These are phyloP conservation scores for Fusarium piperis DNA, from an alignment of 2,329 filamentous ascomycete species.

Conservation along the genomic window DNA sequence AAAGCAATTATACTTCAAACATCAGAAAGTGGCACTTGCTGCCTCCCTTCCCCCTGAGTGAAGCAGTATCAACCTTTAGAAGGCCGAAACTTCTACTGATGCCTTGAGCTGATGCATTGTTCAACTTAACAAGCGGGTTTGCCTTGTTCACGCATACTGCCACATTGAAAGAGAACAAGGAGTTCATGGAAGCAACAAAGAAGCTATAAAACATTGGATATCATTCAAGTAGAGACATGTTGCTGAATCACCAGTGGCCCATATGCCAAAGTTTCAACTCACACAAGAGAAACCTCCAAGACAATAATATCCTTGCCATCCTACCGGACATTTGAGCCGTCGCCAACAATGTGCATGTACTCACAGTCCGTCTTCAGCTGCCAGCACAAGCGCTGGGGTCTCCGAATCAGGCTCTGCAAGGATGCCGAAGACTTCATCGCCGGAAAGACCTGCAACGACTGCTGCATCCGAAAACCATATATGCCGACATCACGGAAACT, in stretches of 20 bases:
- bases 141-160: neutral
- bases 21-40: neutral
- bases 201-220: neutral
- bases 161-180: neutral
- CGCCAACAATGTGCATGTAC: constrained; percentile 44
- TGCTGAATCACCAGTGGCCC: neutral
- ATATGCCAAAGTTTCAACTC: neutral
- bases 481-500: constrained; percentile 34
- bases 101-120: neutral
- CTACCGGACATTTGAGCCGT: neutral
- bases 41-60: neutral
- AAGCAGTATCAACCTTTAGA: neutral
- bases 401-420: constrained; percentile 35
- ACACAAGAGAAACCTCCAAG: neutral
- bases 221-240: constrained; percentile 8
- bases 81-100: neutral
- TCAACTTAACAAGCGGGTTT: neutral
- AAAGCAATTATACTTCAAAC: neutral
- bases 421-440: constrained; percentile 21
- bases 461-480: constrained; percentile 34
- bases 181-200: neutral
- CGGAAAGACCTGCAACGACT: constrained; percentile 20
- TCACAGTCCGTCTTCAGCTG: constrained; percentile 39
- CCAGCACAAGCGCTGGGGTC: constrained; percentile 41
- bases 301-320: neutral